A percentile compares a stretch with the other conserved stretches of the same genome.
Conservation (phyloP, 164 flowering plant genomes). For the Vitis riparia region DNA sequence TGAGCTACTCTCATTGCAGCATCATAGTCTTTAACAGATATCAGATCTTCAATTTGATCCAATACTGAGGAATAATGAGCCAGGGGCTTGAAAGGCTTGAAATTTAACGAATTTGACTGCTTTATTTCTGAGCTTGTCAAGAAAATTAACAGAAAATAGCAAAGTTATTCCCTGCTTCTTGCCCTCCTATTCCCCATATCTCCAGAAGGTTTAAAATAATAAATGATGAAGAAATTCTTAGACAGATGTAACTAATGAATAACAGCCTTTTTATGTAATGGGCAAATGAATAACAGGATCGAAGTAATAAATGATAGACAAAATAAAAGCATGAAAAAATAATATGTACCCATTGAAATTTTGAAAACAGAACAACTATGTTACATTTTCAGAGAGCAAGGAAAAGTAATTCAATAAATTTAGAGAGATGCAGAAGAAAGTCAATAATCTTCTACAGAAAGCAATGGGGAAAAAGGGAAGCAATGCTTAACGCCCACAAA, state of each 20-base stretch:
- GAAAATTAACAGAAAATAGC: conserved; percentile 20
- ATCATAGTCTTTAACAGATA: conserved; percentile 52
- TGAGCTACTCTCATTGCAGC: conserved; percentile 63
- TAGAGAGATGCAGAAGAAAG: neutral
- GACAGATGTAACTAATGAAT: neutral
- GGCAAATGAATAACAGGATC: neutral
- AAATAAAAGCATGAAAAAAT: neutral
- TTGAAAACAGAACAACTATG: neutral
- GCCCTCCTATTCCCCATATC: neutral
- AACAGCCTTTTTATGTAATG: no score
- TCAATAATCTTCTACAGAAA: neutral
- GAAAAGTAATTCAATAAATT: no score
- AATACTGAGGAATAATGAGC: conserved; percentile 46
- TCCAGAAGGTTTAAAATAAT: neutral
- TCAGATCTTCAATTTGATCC: conserved; percentile 60
- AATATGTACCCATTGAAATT: neutral
- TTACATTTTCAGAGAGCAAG: no score
- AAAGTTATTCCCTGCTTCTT: neutral
- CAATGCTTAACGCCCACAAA: neutral
- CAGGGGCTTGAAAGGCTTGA: conserved; percentile 85
- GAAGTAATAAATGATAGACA: neutral
- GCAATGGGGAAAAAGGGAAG: neutral
- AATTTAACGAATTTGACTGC: conserved; percentile 62
- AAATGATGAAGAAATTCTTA: neutral
- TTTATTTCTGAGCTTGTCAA: conserved; percentile 76